Conservation (phyloP, 805 yeast species). For the Candida nonsorbophila region DNA sequence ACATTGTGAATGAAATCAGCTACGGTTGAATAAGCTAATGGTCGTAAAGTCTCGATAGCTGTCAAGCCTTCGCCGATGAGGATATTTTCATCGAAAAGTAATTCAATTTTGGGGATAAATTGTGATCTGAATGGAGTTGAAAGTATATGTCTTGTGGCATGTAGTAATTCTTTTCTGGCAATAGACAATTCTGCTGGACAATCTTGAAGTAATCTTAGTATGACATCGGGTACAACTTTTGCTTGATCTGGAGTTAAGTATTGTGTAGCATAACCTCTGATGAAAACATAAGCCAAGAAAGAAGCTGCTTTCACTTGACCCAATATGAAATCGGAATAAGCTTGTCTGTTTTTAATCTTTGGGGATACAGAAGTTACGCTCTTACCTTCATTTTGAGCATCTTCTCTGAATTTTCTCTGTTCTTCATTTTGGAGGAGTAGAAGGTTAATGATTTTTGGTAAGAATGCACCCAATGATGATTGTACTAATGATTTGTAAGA, state of each 20-base stretch:
- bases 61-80: conserved; percentile 92
- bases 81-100: conserved; percentile 80
- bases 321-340: conserved; percentile 81
- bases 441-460: conserved; percentile 76
- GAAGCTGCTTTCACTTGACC: conserved; percentile 97
- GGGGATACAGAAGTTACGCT: conserved; percentile 70
- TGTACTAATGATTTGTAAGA: conserved; percentile 75
- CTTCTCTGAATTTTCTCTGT: conserved; percentile 45
- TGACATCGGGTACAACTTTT: conserved; percentile 77
- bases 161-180: conserved; percentile 87
- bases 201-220: conserved; percentile 81
- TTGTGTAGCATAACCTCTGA: conserved; percentile 74
- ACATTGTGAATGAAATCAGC: conserved; percentile 95
- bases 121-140: conserved; percentile 81
- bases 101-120: conserved; percentile 80
- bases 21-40: conserved; percentile 89
- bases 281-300: conserved; percentile 84
- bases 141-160: conserved; percentile 91
- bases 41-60: conserved; percentile 82
- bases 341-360: conserved; percentile 65
- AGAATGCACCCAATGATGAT: conserved; percentile 65
- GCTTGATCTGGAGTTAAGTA: conserved; percentile 39
- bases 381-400: conserved; percentile 47
- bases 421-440: conserved; percentile 76
- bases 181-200: conserved; percentile 92